Evolutionary conservation across 148 eudicot genomes (phyloP), one percentile per base, ranked within the genome.

Genomic region (Arbutus unedo): DNA sequence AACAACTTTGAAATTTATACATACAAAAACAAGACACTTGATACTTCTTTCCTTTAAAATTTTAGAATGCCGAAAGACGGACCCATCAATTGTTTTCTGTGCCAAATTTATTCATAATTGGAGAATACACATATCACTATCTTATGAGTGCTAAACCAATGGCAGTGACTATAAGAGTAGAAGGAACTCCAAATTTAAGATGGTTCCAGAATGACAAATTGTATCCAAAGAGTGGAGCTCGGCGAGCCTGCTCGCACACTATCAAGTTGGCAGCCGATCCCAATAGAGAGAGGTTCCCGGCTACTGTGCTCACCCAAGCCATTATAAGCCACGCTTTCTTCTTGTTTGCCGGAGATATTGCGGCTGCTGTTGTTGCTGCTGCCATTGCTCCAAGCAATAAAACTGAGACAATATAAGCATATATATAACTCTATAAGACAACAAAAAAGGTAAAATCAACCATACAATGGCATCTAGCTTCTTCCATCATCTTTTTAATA

Each of bases 181-280:
- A 95, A 31, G 98, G 98, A 49, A 95, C 85, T 50, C 98, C 98
- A 72, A 95, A 95, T 70, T 92, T 93, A 73, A 95, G 93, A 84
- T 95, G 98, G 16, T 83, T 87, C 96, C 91, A 93, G 78, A 95
- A 95, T 23, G 95, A 84, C 48, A 95, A 86, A 85, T 89, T 95
- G 90, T 90, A 95, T 8, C 90, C 91, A 3, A 87, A 75, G 82
- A 79, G 87, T 16, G 91, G 92, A 76, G 96, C 90, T 1, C 89
- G 89, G 25, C 96, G 95, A 87, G 98, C 98, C 87, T 95, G 98
- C 88, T 95, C 98, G 10, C 98, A 95, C 73, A 95, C 96, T 44
- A 95, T 95, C 84, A 95, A 82, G 90, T 95, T 95, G 56, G 98
- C 98, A 0, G 98, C 98, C 21, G 98, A 95, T 62, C 98, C 98